Percentiles rank a stretch among this genome's conserved stretches.
Evolutionary conservation across 2,329 filamentous ascomycete genomes (phyloP).

Genomic region (Spiromastix sp.): DNA sequence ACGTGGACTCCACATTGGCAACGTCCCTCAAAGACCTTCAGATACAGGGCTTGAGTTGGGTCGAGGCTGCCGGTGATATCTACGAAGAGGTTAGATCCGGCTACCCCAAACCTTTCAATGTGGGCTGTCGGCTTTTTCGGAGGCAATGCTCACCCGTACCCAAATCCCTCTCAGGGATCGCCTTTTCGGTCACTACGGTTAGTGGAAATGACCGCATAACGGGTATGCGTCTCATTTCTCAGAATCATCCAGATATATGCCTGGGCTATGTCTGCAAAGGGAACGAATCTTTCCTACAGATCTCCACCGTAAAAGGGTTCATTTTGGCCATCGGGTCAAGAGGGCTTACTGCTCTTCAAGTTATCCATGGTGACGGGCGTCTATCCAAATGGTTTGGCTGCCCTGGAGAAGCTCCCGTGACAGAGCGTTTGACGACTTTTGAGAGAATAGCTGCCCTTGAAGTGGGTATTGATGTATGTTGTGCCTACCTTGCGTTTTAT

Average conservation of each 20-base stretch:
- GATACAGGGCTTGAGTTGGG: neutral
- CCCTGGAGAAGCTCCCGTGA: constrained; percentile 9
- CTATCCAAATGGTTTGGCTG: constrained; percentile 2
- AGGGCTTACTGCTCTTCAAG: neutral
- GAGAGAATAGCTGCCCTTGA: neutral
- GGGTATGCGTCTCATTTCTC: neutral
- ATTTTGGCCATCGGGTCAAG: neutral
- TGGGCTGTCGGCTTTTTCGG: neutral
- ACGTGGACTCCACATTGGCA: too few relatives aligned
- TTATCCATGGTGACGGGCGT: neutral
- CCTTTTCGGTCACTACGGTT: neutral
- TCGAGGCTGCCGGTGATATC: neutral
- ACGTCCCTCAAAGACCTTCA: too few relatives aligned
- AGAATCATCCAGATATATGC: neutral
- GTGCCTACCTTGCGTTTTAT: neutral
- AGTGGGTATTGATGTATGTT: neutral
- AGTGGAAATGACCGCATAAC: neutral
- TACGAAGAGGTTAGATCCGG: too few relatives aligned
- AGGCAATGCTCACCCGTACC: neutral
- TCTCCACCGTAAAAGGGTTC: neutral
- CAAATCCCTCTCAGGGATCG: neutral
- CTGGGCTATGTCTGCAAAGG: neutral
- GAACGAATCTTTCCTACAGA: neutral
- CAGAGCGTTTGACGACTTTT: neutral
- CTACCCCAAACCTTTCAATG: neutral